Conservation (phyloP, 176 grass and related monocot genomes). For the Carex scoparia region DNA sequence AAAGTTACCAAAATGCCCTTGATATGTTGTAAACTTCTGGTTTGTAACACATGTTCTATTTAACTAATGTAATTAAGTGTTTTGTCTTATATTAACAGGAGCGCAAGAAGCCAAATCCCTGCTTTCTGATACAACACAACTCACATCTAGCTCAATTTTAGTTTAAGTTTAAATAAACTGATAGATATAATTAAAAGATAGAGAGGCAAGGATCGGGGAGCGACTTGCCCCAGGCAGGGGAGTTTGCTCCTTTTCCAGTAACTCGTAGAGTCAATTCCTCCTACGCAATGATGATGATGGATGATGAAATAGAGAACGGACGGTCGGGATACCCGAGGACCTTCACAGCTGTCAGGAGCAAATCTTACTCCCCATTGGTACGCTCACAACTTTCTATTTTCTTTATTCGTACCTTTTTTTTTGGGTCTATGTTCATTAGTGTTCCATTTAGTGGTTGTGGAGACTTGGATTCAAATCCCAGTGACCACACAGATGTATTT, state of each 20-base stretch:
- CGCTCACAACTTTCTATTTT: background rate
- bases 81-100: constrained; percentile 7
- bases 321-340: constrained; percentile 50
- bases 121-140: background rate
- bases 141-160: constrained; percentile 4
- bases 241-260: constrained; percentile 79
- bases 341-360: constrained; percentile 78
- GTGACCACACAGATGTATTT: too few relatives aligned
- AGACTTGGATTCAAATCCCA: too few relatives aligned
- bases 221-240: constrained; percentile 69
- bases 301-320: constrained; percentile 85
- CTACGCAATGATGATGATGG: constrained; percentile 65
- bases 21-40: background rate
- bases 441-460: too few relatives aligned
- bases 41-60: constrained; percentile 3
- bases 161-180: background rate
- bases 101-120: background rate
- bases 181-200: constrained; percentile 46
- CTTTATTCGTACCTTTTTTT: background rate
- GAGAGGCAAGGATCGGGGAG: constrained; percentile 67
- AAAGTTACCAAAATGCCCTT: constrained; percentile 3
- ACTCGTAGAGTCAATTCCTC: constrained; percentile 55
- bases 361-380: constrained; percentile 73
- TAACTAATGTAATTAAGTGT: background rate
- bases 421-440: constrained; percentile 5